phyloP scores from a whole-genome alignment of 148 eudicot genomes.

The Agrostemma githago region DNA sequence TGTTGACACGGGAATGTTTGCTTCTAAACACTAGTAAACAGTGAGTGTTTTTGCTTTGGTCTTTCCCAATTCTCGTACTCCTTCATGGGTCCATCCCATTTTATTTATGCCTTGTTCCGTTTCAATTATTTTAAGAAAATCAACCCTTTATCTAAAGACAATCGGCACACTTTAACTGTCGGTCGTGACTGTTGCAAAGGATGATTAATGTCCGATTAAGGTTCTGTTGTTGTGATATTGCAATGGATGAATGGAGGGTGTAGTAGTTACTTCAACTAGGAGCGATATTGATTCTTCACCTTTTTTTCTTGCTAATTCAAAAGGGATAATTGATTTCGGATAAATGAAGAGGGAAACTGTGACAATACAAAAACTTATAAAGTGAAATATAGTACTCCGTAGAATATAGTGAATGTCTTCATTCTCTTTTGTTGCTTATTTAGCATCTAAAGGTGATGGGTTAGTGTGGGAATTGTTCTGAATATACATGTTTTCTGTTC shows the following conservation, averaged over 20 bases:
- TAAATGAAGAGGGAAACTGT: neutral
- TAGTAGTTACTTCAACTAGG: no score
- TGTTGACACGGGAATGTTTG: neutral
- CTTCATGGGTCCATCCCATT: neutral
- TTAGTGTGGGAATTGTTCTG: neutral
- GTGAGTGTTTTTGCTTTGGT: slow-evolving; percentile 14
- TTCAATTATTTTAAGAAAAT: no score
- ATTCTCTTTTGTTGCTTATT: no score
- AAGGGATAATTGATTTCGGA: neutral
- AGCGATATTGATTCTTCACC: neutral
- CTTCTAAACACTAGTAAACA: slow-evolving; percentile 5
- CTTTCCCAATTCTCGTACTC: neutral
- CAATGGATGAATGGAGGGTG: no score
- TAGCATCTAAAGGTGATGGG: neutral
- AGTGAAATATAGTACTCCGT: no score
- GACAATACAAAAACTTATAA: neutral
- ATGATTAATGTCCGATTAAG: no score
- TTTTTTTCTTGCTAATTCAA: neutral
- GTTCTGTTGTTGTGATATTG: no score
- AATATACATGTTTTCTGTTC: neutral
- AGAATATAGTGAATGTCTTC: no score
- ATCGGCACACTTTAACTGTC: no score
- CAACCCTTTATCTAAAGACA: no score
- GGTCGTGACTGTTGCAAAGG: no score
- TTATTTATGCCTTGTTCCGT: neutral